These are phyloP conservation scores for Teratosphaeria epicoccoides DNA, from an alignment of 2,329 filamentous ascomycete species.

Conservation along the genomic window DNA sequence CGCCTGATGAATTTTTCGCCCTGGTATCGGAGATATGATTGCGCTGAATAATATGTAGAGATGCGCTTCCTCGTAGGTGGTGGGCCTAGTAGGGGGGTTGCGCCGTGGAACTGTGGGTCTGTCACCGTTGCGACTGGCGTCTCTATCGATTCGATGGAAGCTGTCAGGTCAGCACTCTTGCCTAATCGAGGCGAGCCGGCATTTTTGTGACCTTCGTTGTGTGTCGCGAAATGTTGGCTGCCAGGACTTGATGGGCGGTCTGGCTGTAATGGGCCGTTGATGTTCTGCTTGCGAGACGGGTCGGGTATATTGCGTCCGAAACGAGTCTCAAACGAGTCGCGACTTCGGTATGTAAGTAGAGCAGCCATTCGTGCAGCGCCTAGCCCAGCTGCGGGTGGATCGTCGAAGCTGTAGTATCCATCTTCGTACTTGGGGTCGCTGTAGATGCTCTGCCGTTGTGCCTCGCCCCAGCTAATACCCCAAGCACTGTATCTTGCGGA, in stretches of 20 bases:
- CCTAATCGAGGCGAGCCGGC: constrained; percentile 36
- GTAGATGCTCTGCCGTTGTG: constrained; percentile 87
- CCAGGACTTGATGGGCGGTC: constrained; percentile 33
- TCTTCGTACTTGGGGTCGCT: constrained; percentile 97
- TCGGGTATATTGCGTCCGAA: constrained; percentile 92
- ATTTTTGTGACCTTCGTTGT: constrained; percentile 42
- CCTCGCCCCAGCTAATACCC: constrained; percentile 86
- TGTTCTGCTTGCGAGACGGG: constrained; percentile 69
- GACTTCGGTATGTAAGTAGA: constrained; percentile 86
- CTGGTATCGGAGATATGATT: constrained; percentile 95
- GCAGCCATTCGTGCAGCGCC: constrained; percentile 95
- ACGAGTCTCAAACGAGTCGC: constrained; percentile 90
- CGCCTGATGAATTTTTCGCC: constrained; percentile 92
- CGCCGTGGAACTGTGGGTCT: constrained; percentile 39
- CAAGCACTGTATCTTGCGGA: constrained; percentile 77
- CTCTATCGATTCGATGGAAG: constrained; percentile 14
- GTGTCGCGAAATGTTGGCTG: constrained; percentile 41
- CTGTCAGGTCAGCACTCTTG: constrained; percentile 24
- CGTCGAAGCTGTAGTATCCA: constrained; percentile 81
- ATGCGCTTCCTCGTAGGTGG: constrained; percentile 27
- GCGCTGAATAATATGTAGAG: constrained; percentile 88
- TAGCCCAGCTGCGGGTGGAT: constrained; percentile 76
- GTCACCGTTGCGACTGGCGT: constrained; percentile 19
- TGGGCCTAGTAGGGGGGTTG: constrained; percentile 25
- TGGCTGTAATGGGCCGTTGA: constrained; percentile 51